Evolutionary conservation across 2,329 filamentous ascomycete genomes (phyloP).

Genomic region (Tolypocladium amazonense): DNA sequence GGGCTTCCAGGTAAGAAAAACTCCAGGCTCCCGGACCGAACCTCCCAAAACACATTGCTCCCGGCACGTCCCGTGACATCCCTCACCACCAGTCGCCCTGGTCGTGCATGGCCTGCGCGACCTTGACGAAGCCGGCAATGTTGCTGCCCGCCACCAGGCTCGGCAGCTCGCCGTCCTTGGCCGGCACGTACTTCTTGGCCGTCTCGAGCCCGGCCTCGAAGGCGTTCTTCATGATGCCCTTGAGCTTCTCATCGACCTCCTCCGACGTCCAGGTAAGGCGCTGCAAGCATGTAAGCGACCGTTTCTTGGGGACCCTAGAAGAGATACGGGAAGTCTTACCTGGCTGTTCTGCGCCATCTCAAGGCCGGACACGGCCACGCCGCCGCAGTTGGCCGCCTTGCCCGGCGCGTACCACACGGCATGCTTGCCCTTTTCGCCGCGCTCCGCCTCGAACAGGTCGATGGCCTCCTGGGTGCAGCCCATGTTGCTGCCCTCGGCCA

Average conservation of each 20-base stretch:
- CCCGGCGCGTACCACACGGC: conserved; percentile 94
- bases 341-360: conserved; percentile 98
- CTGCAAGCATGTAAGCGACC: conserved; percentile 20
- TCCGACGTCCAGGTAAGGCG: conserved; percentile 77
- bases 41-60: neutral
- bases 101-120: conserved; percentile 86
- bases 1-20: neutral
- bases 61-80: neutral
- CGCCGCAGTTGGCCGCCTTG: conserved; percentile 95
- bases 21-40: neutral
- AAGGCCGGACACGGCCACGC: conserved; percentile 91
- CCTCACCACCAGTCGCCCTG: conserved; percentile 82
- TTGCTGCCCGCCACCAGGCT: conserved; percentile 89
- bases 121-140: conserved; percentile 97
- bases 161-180: conserved; percentile 73
- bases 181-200: conserved; percentile 76
- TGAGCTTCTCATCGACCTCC: conserved; percentile 85
- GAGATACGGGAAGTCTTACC: conserved; percentile 7
- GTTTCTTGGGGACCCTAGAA: neutral
- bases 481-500: conserved; percentile 98
- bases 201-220: conserved; percentile 86
- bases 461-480: conserved; percentile 95
- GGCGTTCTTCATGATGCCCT: conserved; percentile 88
- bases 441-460: conserved; percentile 75
- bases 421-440: conserved; percentile 54